Base-by-base conservation (phyloP, 768 basidiomycete genomes). In the Tulasnella sp. region DNA sequence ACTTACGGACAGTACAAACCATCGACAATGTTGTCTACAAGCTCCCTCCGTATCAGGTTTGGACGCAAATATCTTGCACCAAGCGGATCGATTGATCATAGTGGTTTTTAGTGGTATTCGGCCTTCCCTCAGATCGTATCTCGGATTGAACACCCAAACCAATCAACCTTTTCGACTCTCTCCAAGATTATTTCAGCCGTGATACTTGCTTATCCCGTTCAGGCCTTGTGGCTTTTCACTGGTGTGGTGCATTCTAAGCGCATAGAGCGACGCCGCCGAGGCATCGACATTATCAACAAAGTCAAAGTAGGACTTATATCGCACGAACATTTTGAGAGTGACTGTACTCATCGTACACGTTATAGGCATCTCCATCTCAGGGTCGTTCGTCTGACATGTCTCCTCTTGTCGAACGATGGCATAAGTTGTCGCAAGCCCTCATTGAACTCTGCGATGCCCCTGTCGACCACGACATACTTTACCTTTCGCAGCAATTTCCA, bases 111-210 rank as follows among this genome's bases (percentile, higher is more conserved):
- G 96, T 99, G 97, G 96, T 93, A 91, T 82, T 96, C 94, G 0
- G 97, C 96, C 1, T 97, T 98, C 81, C 96, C 97, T 3, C 98
- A 99, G 87, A 94, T 99, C 76, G 95, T 97, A 19, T 99, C 97
- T 19, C 91, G 98, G 10, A 92, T 99, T 42, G 93, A 92, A 18
- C 94, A 98, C 81, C 85, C 84, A 5, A 92, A 94, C 82, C 81
- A 85, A 16, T 87, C 87, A 0, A 92, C 95, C 3, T 92, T 89
- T 83, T 85, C 84, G 0, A 85, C 91, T 3, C 86, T 99, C 31
- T 87, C 89, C 2, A 85, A 84, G 72, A 88, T 99, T 44, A 95
- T 99, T 77, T 85, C 87, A 21, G 86, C 84, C 24, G 94, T 99
- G 39, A 88, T 99, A n/a, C 86, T 87, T 77, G 89, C 91, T 80